Evolutionary conservation across 495 filamentous ascomycete genomes (phyloP).

Genomic region (Ramalina peruviana): DNA sequence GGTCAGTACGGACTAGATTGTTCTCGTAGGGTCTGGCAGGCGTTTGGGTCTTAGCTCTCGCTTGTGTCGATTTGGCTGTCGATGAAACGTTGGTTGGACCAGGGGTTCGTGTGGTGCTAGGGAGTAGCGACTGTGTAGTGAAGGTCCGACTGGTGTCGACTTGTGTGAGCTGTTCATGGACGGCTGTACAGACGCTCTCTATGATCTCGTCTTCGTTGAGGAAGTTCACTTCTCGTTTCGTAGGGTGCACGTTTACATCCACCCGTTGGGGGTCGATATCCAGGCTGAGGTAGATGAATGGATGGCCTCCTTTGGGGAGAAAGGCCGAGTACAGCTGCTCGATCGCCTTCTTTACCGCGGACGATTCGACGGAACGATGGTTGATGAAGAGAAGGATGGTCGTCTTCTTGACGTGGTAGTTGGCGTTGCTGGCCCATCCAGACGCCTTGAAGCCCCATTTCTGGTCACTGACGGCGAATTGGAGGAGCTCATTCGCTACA

Average conservation of each 20-base stretch:
- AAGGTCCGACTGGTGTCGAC: conserved; percentile 94
- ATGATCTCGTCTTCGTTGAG: conserved; percentile 96
- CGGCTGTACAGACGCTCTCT: conserved; percentile 69
- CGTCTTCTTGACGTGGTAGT: conserved; percentile 88
- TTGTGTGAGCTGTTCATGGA: conserved; percentile 64
- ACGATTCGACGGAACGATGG: conserved; percentile 89
- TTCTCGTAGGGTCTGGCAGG: conserved; percentile 65
- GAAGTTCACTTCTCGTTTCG: conserved; percentile 96
- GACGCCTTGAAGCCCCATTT: conserved; percentile 72
- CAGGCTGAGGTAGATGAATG: conserved; percentile 84
- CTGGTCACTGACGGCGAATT: conserved; percentile 56
- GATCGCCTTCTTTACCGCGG: conserved; percentile 73
- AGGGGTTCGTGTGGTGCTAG: conserved; percentile 36
- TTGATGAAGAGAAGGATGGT: conserved; percentile 92
- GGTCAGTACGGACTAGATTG: conserved; percentile 82
- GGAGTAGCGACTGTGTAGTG: conserved; percentile 80
- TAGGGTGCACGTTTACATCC: conserved; percentile 96
- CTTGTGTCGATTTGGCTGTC: conserved; percentile 14
- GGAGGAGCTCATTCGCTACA: conserved; percentile 80
- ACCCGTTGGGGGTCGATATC: conserved; percentile 89
- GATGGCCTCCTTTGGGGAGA: conserved; percentile 88
- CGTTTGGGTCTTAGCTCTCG: conserved; percentile 23
- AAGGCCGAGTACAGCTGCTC: conserved; percentile 87
- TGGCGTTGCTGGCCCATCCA: conserved; percentile 82
- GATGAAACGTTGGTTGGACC: conserved; percentile 20